These are phyloP conservation scores for Fusarium hostae DNA, from an alignment of 2,329 filamentous ascomycete genomes.

Conservation along the genomic window DNA sequence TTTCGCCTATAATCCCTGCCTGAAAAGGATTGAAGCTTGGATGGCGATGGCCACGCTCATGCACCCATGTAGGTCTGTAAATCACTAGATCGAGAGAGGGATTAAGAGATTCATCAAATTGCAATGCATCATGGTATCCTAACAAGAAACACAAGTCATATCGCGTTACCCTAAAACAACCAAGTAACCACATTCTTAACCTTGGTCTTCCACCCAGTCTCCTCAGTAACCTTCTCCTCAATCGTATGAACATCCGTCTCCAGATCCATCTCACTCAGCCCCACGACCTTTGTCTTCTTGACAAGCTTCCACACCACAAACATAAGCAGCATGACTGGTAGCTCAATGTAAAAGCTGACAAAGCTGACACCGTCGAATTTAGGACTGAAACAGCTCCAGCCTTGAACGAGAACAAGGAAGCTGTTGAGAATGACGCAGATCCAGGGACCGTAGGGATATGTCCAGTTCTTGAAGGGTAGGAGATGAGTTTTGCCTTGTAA, in stretches of 20 bases:
- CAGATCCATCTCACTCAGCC: constrained; percentile 71
- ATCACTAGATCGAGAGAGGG: accelerated
- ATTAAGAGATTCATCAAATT: neutral
- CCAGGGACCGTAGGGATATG: constrained; percentile 71
- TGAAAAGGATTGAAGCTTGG: neutral
- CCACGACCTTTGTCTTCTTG: constrained; percentile 69
- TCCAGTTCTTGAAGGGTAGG: constrained; percentile 74
- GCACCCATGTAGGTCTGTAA: accelerated
- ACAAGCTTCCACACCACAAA: constrained; percentile 77
- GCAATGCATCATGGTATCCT: neutral
- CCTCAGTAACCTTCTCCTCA: constrained; percentile 43
- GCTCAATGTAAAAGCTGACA: constrained; percentile 71
- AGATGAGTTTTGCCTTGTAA: constrained; percentile 68
- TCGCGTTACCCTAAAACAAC: constrained; percentile 43
- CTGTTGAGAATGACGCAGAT: constrained; percentile 66
- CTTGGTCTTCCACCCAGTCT: constrained; percentile 60
- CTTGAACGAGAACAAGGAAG: constrained; percentile 71
- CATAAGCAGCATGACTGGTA: constrained; percentile 70
- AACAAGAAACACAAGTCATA: neutral
- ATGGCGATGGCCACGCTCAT: neutral
- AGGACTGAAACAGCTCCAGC: constrained; percentile 71
- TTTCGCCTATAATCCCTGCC: neutral
- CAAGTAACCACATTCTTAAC: constrained; percentile 47
- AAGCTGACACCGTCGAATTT: constrained; percentile 68
- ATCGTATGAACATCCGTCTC: constrained; percentile 68